These are phyloP conservation scores for Corniculantispora saksenae DNA, from an alignment of 2,329 filamentous ascomycete species.

Conservation along the genomic window DNA sequence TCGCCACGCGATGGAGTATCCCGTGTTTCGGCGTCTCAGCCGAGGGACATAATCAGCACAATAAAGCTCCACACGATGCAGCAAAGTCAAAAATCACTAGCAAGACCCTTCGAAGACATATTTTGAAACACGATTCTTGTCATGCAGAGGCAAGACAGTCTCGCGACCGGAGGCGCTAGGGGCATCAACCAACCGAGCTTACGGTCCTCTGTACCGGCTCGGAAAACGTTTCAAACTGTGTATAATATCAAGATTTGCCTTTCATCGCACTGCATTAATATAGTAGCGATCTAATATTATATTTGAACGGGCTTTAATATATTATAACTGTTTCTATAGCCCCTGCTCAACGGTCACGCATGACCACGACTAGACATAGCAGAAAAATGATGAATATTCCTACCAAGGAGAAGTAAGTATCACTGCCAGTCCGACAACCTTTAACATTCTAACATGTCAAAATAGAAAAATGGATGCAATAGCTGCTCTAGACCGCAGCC, in stretches of 20 bases:
- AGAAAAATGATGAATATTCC: not conserved
- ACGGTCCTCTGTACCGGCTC: not conserved
- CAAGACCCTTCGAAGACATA: not conserved
- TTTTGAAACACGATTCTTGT: constrained; percentile 10
- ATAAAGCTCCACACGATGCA: not conserved
- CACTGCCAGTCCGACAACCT: not conserved
- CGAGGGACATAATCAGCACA: not conserved
- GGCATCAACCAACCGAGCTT: not conserved
- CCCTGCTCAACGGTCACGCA: not conserved
- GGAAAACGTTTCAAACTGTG: constrained; percentile 8
- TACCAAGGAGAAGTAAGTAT: not conserved
- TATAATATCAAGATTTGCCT: not conserved
- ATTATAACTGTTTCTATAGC: not conserved
- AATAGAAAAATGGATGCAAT: not conserved
- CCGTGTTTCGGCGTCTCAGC: not conserved
- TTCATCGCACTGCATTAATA: not conserved
- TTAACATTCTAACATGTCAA: not conserved
- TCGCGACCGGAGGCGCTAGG: not conserved
- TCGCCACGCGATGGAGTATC: not conserved
- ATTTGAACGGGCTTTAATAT: not conserved
- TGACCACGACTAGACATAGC: not conserved
- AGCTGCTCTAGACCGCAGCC: too few species aligned
- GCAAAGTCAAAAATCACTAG: not conserved
- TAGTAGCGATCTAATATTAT: constrained; percentile 7
- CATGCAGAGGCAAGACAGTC: constrained; percentile 4